phyloP scores from a whole-genome alignment of 345 rosid species.

The Balakata baccata region DNA sequence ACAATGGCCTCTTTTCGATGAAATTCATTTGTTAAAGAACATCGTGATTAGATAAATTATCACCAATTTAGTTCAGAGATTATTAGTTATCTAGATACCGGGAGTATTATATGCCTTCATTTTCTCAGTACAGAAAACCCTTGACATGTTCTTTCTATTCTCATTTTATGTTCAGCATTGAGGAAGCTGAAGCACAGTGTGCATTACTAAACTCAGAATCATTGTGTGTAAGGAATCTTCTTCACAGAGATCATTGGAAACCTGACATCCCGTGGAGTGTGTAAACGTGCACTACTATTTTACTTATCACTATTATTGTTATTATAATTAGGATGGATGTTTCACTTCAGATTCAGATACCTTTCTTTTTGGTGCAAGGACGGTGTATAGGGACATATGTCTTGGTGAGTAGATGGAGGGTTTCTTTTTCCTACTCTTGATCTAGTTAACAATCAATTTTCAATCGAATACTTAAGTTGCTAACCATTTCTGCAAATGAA shows the following conservation, averaged over 20 bases:
- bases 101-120: not conserved
- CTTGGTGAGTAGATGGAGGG: conserved; percentile 49
- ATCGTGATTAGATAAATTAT: not conserved
- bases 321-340: conserved; percentile 75
- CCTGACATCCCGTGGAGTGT: conserved; percentile 15
- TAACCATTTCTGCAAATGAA: conserved; percentile 29
- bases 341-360: conserved; percentile 89
- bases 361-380: conserved; percentile 91
- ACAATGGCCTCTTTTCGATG: not conserved
- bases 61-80: not conserved
- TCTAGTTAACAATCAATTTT: conserved; percentile 2
- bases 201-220: conserved; percentile 77
- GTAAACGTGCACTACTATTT: not conserved
- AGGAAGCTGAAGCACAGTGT: conserved; percentile 96
- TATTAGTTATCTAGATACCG: not conserved
- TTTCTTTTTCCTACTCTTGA: conserved; percentile 5
- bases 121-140: not conserved
- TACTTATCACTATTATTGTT: conserved; percentile 9
- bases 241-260: not conserved
- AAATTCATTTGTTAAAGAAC: not conserved
- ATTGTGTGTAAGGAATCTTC: conserved; percentile 54
- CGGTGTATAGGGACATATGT: conserved; percentile 84
- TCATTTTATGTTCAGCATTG: conserved; percentile 49
- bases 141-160: not conserved
- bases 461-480: conserved; percentile 7